Percentiles rank a stretch among this genome's conserved stretches.
These are phyloP conservation scores for Filobasidium wieringae DNA, from an alignment of 768 basidiomycete genomes.

Conservation along the genomic window DNA sequence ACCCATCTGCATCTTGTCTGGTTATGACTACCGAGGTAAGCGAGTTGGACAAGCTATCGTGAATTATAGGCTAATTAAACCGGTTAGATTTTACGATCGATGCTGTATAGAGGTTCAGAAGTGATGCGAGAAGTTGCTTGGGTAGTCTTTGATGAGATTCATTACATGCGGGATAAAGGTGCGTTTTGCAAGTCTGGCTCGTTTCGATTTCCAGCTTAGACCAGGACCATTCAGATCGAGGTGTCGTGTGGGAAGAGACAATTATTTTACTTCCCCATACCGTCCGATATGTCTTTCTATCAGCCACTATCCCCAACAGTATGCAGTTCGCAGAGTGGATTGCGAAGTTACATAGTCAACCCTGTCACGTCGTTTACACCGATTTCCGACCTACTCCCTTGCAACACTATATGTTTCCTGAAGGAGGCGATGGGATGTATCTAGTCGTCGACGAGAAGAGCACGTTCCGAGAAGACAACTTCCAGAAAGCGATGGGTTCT, in stretches of 20 bases:
- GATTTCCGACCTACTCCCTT: constrained; percentile 96
- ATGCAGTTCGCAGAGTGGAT: constrained; percentile 99
- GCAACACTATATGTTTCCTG: constrained; percentile 95
- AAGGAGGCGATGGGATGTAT: constrained; percentile 92
- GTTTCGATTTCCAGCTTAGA: neutral
- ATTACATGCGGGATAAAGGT: constrained; percentile 84
- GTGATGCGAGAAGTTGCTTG: constrained; percentile 99
- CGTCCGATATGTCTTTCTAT: constrained; percentile 95
- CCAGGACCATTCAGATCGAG: constrained; percentile 54
- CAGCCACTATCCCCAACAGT: constrained; percentile 96
- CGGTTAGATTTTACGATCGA: constrained; percentile 82
- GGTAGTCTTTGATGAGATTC: constrained; percentile 99
- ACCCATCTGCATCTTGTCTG: constrained; percentile 87
- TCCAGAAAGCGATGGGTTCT: constrained; percentile 93
- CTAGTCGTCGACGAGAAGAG: constrained; percentile 98
- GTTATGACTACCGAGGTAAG: constrained; percentile 95
- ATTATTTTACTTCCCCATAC: constrained; percentile 93
- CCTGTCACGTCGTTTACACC: constrained; percentile 98
- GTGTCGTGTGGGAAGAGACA: constrained; percentile 92
- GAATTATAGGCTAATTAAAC: neutral
- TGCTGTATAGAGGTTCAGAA: constrained; percentile 97
- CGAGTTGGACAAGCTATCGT: neutral
- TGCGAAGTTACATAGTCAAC: constrained; percentile 89
- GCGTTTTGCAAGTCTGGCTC: neutral
- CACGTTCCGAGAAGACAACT: constrained; percentile 93